Evolutionary conservation across 2,329 filamentous ascomycete species (phyloP).

Genomic region (Rutstroemia sp.): DNA sequence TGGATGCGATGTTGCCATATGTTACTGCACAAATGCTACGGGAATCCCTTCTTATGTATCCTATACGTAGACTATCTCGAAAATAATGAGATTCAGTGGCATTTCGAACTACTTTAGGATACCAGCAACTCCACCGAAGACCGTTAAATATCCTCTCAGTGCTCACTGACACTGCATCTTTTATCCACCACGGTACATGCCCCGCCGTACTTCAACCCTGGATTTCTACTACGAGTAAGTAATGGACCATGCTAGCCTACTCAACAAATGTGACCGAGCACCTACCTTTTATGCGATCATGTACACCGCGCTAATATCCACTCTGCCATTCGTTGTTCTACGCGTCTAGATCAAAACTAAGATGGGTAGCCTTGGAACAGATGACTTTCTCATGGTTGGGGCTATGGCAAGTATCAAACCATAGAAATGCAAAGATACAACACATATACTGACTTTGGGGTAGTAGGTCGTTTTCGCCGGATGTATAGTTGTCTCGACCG

Average conservation of each 20-base stretch:
- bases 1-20: too few species aligned
- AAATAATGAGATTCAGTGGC: too few species aligned
- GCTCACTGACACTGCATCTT: too few species aligned
- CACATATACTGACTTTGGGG: background rate
- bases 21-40: too few species aligned
- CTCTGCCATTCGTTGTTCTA: background rate
- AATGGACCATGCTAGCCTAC: background rate
- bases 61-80: too few species aligned
- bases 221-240: background rate
- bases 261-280: background rate
- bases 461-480: background rate
- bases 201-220: too few species aligned
- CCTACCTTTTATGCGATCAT: background rate
- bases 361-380: background rate
- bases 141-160: too few species aligned
- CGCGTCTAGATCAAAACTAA: background rate
- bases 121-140: too few species aligned
- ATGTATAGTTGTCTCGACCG: background rate
- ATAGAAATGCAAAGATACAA: background rate
- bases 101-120: too few species aligned
- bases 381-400: background rate
- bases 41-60: too few species aligned
- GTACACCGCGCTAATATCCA: background rate
- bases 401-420: background rate
- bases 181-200: too few species aligned